Evolutionary conservation across 208 protist species (phyloP), one percentile per base, ranked within the genome.

Genomic region (Acanthamoeba royreba): DNA sequence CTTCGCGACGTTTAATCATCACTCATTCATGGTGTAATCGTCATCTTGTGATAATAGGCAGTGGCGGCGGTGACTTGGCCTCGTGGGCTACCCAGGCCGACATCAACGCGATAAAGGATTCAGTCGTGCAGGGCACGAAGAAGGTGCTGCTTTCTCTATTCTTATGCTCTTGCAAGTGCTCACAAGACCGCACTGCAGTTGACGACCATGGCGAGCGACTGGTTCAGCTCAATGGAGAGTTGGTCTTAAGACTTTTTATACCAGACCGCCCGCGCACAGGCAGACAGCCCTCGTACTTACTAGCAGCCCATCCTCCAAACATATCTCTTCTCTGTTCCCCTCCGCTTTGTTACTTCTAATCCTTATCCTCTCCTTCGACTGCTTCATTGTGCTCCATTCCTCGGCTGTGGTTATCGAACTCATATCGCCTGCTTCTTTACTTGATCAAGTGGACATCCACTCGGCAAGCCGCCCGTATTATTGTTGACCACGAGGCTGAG

Each of bases 151-250:
- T 81, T 38, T 86, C 28, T 17, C 46, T 7, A 42, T 61, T 4
- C 11, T 8, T 88, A 28, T 35, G 15, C 25, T n/a, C 15, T 42
- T 31, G n/a, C 17, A 49, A 35, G 1, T 25, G 2, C 31, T 1
- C 13, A 7, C 69, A n/a, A n/a, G 31, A 31, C 35, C 22, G 33
- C 4, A 3, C 7, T 53, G 2, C 72, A 83, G 72, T 45, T 83
- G 72, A 31, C 72, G 42, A 83, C 43, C 43, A 83, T 83, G 72
- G 72, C 72, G 5, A 83, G 31, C 7, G 72, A 83, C 31, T 83
- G 46, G 43, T 83, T 83, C 72, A 83, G 52, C 72, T 83, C 72
- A 45, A 83, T 83, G 72, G 72, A 83, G 72, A 83, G 72, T 45
- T 83, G 72, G 72, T 83, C 72, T 17, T 83, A 83, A 45, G 13